phyloP scores from a whole-genome alignment of 306 rosid species.

The Lupinus albus region DNA sequence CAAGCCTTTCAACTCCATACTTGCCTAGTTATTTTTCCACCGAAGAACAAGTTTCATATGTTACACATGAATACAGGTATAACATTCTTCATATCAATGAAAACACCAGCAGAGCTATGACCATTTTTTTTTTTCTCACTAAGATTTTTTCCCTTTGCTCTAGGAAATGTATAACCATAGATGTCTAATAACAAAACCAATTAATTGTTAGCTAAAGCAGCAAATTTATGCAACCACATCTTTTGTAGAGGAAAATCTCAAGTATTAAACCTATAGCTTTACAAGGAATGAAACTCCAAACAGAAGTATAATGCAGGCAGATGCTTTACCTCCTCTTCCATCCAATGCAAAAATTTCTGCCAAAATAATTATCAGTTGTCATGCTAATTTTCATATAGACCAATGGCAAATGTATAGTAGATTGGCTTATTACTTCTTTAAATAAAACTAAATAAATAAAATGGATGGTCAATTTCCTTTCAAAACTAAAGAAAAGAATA shows the following conservation, averaged over 20 bases:
- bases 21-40: neutral
- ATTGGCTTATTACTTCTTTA: neutral
- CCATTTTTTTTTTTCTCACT: neutral
- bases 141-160: neutral
- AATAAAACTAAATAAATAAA: neutral
- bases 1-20: neutral
- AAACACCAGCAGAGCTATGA: neutral
- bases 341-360: conserved; percentile 13
- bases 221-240: neutral
- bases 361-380: conserved; percentile 1
- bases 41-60: neutral
- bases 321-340: conserved; percentile 8
- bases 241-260: neutral
- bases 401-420: neutral
- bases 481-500: neutral
- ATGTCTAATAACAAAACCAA: conserved; percentile 1
- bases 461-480: neutral
- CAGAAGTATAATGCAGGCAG: neutral
- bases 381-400: neutral
- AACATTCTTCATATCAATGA: neutral
- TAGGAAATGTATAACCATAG: neutral
- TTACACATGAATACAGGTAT: too few relatives aligned
- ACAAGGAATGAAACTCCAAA: neutral
- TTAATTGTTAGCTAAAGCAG: neutral
- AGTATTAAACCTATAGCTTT: neutral